A percentile compares a stretch with the other conserved stretches of the same genome.
phyloP scores from a whole-genome alignment of 169 alveolate species.

The Neospora caninum region DNA sequence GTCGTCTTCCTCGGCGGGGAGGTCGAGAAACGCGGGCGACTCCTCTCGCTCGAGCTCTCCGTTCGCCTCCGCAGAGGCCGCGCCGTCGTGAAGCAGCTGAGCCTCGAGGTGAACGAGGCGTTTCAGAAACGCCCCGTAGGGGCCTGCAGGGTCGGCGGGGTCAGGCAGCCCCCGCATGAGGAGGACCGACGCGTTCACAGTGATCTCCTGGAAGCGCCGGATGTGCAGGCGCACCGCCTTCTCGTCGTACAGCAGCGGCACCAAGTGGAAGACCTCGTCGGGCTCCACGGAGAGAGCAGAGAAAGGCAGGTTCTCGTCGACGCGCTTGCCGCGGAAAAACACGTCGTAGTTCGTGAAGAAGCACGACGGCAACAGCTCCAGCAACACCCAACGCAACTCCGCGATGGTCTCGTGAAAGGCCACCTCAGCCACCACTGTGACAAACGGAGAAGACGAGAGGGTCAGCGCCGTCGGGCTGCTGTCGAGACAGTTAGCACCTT shows the following conservation, averaged over 20 bases:
- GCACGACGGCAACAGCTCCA: conserved; percentile 56
- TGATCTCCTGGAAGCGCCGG: not conserved
- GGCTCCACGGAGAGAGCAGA: not conserved
- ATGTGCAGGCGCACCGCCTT: not conserved
- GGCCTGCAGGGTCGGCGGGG: conserved; percentile 30
- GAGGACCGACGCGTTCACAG: not conserved
- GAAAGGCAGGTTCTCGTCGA: conserved; percentile 22
- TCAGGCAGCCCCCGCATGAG: conserved; percentile 48
- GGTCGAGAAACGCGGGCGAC: not conserved
- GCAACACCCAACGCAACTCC: conserved; percentile 11
- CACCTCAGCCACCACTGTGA: conserved; percentile 29
- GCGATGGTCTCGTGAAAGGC: conserved; percentile 28
- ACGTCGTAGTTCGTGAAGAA: conserved; percentile 34
- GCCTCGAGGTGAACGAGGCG: conserved; percentile 13
- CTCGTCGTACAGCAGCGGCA: conserved; percentile 23
- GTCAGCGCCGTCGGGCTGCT: no score
- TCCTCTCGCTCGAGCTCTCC: not conserved
- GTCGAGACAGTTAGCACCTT: no score
- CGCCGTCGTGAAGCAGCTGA: not conserved
- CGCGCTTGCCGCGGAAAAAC: not conserved
- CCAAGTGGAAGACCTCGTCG: not conserved
- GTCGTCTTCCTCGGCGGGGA: not conserved
- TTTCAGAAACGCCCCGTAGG: conserved; percentile 20
- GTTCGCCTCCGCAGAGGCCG: not conserved
- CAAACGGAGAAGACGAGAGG: not conserved